Percentiles rank a stretch among this genome's conserved stretches.
These are phyloP conservation scores for Yamadazyma conglobata DNA, from an alignment of 1,139 yeast species.

Conservation along the genomic window DNA sequence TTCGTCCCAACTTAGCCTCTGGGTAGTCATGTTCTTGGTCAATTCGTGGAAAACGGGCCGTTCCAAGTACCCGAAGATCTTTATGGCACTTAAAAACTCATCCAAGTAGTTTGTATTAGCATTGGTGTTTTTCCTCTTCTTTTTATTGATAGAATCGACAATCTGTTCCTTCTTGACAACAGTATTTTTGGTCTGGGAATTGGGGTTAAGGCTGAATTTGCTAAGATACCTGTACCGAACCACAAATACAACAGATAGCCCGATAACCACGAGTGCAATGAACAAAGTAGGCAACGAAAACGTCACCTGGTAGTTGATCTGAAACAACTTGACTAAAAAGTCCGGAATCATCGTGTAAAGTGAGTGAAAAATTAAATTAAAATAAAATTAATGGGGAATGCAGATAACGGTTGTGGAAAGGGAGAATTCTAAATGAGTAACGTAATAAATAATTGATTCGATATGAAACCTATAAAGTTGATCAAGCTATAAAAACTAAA, in stretches of 20 bases:
- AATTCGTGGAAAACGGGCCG: constrained; percentile 87
- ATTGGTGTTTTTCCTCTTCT: constrained; percentile 22
- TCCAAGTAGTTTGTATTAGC: constrained; percentile 58
- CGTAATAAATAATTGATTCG: too few relatives aligned
- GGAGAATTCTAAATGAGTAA: too few relatives aligned
- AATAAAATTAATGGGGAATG: too few relatives aligned
- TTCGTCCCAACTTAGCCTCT: constrained; percentile 76
- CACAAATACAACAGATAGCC: constrained; percentile 27
- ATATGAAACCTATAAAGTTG: too few relatives aligned
- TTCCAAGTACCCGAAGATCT: constrained; percentile 91
- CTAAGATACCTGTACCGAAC: constrained; percentile 36
- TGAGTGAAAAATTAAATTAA: constrained; percentile 1
- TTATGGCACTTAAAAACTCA: constrained; percentile 85
- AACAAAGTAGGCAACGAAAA: constrained; percentile 35
- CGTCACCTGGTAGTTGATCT: constrained; percentile 30
- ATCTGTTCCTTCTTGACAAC: constrained; percentile 20
- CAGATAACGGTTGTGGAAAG: too few relatives aligned
- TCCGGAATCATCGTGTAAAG: constrained; percentile 3
- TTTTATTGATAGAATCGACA: constrained; percentile 30
- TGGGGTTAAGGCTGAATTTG: constrained; percentile 29
- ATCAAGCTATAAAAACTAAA: too few relatives aligned
- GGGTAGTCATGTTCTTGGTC: constrained; percentile 89
- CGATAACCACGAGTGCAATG: constrained; percentile 17
- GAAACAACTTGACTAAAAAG: constrained; percentile 16
- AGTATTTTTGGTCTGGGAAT: constrained; percentile 8